A percentile compares a stretch with the other conserved stretches of the same genome.
phyloP scores from a whole-genome alignment of 345 rosid genomes.

The Syzygium oleosum region DNA sequence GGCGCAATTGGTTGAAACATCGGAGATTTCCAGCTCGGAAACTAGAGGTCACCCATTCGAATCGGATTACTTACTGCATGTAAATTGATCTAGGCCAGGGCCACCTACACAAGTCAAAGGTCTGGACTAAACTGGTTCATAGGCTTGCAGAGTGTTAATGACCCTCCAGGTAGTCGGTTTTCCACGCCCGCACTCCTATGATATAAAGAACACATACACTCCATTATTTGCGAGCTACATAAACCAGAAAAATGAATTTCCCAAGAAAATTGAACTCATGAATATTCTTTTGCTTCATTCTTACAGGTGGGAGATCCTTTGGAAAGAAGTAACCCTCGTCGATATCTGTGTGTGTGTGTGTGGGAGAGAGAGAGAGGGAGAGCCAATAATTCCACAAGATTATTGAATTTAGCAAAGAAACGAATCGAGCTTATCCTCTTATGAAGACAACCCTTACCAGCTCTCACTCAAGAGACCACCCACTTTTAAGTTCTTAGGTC shows the following conservation, averaged over 20 bases:
- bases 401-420: background rate
- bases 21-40: background rate
- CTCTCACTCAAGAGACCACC: background rate
- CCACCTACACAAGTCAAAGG: background rate
- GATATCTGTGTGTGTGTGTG: background rate
- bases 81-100: background rate
- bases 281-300: background rate
- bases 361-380: background rate
- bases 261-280: background rate
- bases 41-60: background rate
- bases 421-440: background rate
- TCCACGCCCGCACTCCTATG: background rate
- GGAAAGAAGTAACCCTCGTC: background rate
- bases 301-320: background rate
- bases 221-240: background rate
- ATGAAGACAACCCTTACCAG: background rate
- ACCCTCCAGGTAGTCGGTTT: background rate
- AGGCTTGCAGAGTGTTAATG: background rate
- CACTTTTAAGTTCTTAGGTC: constrained; percentile 16
- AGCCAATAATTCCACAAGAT: background rate
- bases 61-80: background rate
- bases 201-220: background rate
- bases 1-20: background rate
- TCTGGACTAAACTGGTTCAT: background rate
- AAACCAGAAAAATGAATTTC: background rate